Conservation (phyloP, 2,329 filamentous ascomycete genomes). For the Fusarium hainanense region DNA sequence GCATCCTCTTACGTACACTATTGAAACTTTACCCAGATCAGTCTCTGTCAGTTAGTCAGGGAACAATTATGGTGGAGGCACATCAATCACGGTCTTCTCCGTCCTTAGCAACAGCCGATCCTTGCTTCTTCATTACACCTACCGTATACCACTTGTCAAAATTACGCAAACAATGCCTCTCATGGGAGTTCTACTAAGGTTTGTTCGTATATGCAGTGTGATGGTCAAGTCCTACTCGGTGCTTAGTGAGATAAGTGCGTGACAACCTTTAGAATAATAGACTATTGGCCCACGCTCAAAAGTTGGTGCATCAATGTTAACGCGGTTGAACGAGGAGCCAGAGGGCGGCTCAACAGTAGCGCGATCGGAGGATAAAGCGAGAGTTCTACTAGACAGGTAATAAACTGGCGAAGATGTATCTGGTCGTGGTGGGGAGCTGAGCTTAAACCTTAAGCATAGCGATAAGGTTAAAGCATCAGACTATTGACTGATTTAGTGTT, state of each 20-base stretch:
- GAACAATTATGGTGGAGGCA: not conserved
- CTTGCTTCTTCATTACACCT: not conserved
- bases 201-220: not conserved
- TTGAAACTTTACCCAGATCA: not conserved
- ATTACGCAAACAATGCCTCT: not conserved
- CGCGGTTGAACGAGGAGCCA: not conserved
- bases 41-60: not conserved
- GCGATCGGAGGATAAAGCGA: not conserved
- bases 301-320: not conserved
- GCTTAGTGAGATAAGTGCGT: not conserved
- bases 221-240: not conserved
- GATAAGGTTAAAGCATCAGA: not conserved
- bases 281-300: not conserved
- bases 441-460: not conserved
- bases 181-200: fast-evolving
- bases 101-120: not conserved
- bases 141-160: not conserved
- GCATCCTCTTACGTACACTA: not conserved
- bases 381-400: not conserved
- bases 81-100: not conserved
- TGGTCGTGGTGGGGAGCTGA: not conserved
- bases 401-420: not conserved
- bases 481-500: not conserved
- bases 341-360: not conserved
- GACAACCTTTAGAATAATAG: not conserved